Percentiles rank a stretch among this genome's conserved stretches.
Conservation (phyloP, 345 rosid genomes). For the Syzygium grande region DNA sequence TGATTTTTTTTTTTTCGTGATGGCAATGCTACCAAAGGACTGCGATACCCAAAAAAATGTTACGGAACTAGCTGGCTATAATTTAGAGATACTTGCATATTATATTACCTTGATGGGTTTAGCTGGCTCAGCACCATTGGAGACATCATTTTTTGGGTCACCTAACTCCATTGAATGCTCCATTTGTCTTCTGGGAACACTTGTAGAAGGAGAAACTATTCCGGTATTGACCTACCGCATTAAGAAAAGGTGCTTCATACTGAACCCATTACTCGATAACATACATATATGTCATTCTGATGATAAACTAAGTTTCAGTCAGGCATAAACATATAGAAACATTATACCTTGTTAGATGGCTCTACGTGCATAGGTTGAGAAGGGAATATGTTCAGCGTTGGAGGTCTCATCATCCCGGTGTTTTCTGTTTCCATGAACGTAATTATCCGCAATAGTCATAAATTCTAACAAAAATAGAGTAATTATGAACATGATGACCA, state of each 20-base stretch:
- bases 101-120: conserved; percentile 42
- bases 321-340: background rate
- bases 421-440: background rate
- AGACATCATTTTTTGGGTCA: conserved; percentile 22
- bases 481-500: background rate
- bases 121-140: conserved; percentile 26
- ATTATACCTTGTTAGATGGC: conserved; percentile 34
- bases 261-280: background rate
- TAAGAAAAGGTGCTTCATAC: background rate
- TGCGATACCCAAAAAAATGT: background rate
- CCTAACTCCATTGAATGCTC: conserved; percentile 55
- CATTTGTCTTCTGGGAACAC: conserved; percentile 43
- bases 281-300: background rate
- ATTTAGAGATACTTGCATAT: background rate
- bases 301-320: conserved; percentile 22
- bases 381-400: conserved; percentile 93
- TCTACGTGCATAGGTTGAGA: conserved; percentile 93
- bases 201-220: conserved; percentile 31
- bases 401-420: conserved; percentile 67
- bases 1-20: background rate
- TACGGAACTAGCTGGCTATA: background rate
- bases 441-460: background rate
- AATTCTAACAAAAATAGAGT: background rate
- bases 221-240: conserved; percentile 25
- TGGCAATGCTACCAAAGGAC: background rate